A percentile compares a stretch with the other conserved stretches of the same genome.
Conservation (phyloP, 352 stramenopile species). For the Phytophthora quininea region DNA sequence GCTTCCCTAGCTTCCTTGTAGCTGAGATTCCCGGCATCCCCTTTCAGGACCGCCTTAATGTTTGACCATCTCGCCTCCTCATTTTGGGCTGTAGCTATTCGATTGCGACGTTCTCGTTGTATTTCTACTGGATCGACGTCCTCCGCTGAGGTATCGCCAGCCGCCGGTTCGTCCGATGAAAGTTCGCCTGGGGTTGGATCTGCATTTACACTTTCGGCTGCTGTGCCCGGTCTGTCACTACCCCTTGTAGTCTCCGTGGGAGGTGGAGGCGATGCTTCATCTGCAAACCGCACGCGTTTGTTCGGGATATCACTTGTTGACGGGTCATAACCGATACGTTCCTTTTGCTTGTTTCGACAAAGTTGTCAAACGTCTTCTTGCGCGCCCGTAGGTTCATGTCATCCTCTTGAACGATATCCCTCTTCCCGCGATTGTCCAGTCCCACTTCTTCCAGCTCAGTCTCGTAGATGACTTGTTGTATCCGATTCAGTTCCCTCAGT, state of each 20-base stretch:
- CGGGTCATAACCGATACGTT: not conserved
- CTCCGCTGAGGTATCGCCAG: not conserved
- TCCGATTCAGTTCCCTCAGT: not conserved
- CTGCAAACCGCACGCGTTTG: slow-evolving; percentile 2
- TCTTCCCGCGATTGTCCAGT: not conserved
- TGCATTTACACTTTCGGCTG: not conserved
- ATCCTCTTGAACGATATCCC: not conserved
- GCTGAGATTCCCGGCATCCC: not conserved
- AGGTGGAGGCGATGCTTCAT: not conserved
- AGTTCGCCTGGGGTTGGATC: not conserved
- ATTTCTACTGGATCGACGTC: slow-evolving; percentile 4
- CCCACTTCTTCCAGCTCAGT: not conserved
- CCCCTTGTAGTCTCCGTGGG: not conserved
- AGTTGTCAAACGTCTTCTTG: not conserved
- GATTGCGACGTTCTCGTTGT: slow-evolving; percentile 2
- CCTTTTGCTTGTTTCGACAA: not conserved
- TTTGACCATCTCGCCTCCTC: slow-evolving; percentile 9
- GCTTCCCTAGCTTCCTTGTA: not conserved
- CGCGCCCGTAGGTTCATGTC: not conserved
- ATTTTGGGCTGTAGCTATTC: slow-evolving; percentile 3
- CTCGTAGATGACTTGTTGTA: slow-evolving; percentile 12
- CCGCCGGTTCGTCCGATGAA: too few relatives aligned
- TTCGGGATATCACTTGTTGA: not conserved
- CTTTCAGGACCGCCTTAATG: not conserved
- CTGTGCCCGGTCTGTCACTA: too few relatives aligned